These are phyloP conservation scores for Allium cepa DNA, from an alignment of 106 monocot species.

Conservation along the genomic window DNA sequence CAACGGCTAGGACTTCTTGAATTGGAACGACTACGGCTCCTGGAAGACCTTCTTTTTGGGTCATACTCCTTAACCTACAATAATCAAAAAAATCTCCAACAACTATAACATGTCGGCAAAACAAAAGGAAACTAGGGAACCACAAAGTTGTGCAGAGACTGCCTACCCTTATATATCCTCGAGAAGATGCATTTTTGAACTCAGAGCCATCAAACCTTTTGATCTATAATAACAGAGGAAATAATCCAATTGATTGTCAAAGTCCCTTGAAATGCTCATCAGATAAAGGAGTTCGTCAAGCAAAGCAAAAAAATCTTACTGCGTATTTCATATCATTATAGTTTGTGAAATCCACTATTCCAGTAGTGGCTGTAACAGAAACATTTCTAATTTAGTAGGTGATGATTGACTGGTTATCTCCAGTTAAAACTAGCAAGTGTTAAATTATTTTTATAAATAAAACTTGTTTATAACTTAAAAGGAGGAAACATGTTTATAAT, in stretches of 20 bases:
- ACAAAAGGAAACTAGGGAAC: background rate
- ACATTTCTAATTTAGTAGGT: background rate
- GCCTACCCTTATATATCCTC: conserved; percentile 61
- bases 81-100: background rate
- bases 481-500: too few relatives aligned
- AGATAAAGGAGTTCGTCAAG: conserved; percentile 6
- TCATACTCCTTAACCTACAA: conserved; percentile 13
- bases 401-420: background rate
- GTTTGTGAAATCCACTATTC: conserved; percentile 84
- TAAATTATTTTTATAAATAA: too few relatives aligned
- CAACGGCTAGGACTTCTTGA: conserved; percentile 6
- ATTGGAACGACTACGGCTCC: conserved; percentile 3
- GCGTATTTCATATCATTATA: conserved; percentile 98
- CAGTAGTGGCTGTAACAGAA: conserved; percentile 56
- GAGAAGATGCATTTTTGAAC: conserved; percentile 73
- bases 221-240: conserved; percentile 32
- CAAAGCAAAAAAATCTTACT: conserved; percentile 27
- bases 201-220: conserved; percentile 87
- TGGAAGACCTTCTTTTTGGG: conserved; percentile 7
- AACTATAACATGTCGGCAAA: background rate
- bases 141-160: background rate
- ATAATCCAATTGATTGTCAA: too few relatives aligned
- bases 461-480: too few relatives aligned
- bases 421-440: too few relatives aligned
- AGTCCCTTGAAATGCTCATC: background rate